Base-by-base conservation (phyloP, 495 filamentous ascomycete species). In the Neurospora pannonica region DNA sequence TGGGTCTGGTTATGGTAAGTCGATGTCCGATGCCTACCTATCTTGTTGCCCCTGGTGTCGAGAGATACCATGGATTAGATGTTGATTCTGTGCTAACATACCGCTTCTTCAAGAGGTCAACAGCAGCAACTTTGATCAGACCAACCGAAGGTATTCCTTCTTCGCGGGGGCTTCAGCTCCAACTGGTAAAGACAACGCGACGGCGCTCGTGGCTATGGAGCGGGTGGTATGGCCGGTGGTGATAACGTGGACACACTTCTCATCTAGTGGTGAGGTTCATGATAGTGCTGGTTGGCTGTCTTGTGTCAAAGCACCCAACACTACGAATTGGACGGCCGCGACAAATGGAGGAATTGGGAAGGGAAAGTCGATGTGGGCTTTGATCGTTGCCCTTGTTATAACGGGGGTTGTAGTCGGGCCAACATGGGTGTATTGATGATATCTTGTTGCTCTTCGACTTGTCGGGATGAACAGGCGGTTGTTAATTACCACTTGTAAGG, bases 171-270 rank as follows among this genome's bases (percentile, higher is more conserved):
- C 71, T 10, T 71, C 38, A 5, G 71, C 77, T 5, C 42, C n/a
- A 8, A 28, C 72, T 8, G 37, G 38, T 0, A 72, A 67, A 39
- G 70, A 74, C 28, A 76, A 79, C 48, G 21, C n/a, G 19, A 39
- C 72, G 3, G 69, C 73, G 36, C 31, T 77, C 2, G 40, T 34
- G 71, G 70, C 36, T 8, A 74, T 75, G 11, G 34, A 76, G 72
- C 37, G 70, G 0, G 70, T 24, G 21, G 73, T 77, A 7, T 78
- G 76, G 78, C 76, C 78, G 17, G 71, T 78, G n/a, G n/a, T 79
- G 73, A 5, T 78, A 54, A 76, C 75, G 8, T 77, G 78, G 78
- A 76, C 78, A 46, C 76, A 78, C 46, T 76, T 78, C 54, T 72
- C 46, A 1, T 54, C 46, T 17, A 21, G 38, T 19, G 74, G 76